Evolutionary conservation across 352 stramenopile species (phyloP).

Genomic region (Globisporangium yorkense): DNA sequence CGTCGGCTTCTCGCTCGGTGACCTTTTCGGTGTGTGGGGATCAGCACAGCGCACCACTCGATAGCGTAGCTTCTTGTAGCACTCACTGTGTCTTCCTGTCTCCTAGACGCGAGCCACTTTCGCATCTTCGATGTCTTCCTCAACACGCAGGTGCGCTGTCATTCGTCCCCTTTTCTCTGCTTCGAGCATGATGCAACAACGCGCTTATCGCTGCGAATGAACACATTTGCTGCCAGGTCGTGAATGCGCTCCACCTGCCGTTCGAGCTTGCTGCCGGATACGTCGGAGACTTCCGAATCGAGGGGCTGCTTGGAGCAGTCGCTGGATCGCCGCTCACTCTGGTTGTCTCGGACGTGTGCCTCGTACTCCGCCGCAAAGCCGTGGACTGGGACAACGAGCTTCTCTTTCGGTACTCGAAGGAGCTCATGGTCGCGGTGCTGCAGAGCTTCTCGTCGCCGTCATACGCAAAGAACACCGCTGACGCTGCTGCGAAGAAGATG

Average conservation of each 20-base stretch:
- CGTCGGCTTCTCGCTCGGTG: conserved; percentile 59
- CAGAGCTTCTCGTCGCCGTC: conserved; percentile 36
- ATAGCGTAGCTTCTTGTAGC: neutral
- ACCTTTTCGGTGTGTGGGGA: conserved; percentile 49
- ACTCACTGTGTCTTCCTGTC: neutral
- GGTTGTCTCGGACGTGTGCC: conserved; percentile 44
- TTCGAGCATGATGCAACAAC: neutral
- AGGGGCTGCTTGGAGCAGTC: conserved; percentile 54
- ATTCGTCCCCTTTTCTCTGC: no score
- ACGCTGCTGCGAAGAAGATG: conserved; percentile 5
- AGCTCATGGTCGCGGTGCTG: conserved; percentile 48
- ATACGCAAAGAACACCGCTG: conserved; percentile 21
- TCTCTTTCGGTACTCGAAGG: conserved; percentile 61
- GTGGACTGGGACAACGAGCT: conserved; percentile 67
- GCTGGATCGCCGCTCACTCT: conserved; percentile 50
- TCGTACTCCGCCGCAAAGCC: conserved; percentile 50
- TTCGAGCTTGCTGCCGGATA: conserved; percentile 63
- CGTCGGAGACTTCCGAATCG: conserved; percentile 57
- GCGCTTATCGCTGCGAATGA: neutral
- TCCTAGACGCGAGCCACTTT: conserved; percentile 60
- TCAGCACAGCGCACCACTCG: neutral
- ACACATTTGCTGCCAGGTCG: conserved; percentile 19
- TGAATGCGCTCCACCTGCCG: conserved; percentile 62
- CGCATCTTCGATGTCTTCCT: conserved; percentile 57
- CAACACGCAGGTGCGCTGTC: conserved; percentile 33